Percentiles rank a stretch among this genome's conserved stretches.
phyloP scores from a whole-genome alignment of 306 rosid genomes.

The Cicer arietinum region DNA sequence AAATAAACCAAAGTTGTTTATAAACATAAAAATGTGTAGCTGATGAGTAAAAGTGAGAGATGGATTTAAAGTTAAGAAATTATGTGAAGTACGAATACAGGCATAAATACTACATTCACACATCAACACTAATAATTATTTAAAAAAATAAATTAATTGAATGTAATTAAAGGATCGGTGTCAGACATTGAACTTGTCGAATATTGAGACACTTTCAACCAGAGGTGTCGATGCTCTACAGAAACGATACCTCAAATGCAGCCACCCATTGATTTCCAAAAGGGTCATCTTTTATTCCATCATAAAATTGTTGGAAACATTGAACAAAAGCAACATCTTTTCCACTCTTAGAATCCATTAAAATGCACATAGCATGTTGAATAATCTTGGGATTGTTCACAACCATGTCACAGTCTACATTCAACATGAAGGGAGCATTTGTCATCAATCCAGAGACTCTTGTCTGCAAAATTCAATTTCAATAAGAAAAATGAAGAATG shows the following conservation, averaged over 20 bases:
- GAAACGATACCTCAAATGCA: slow-evolving; percentile 41
- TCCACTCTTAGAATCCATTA: slow-evolving; percentile 50
- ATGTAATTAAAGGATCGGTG: too few species aligned
- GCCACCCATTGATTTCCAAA: slow-evolving; percentile 56
- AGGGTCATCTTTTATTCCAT: slow-evolving; percentile 72
- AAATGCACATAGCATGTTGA: slow-evolving; percentile 63
- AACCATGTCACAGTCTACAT: slow-evolving; percentile 75
- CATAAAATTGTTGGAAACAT: slow-evolving; percentile 60
- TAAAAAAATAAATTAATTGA: too few species aligned
- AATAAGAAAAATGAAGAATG: background rate
- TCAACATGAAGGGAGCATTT: slow-evolving; percentile 72
- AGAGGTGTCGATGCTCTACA: too few species aligned
- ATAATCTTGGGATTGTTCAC: slow-evolving; percentile 59
- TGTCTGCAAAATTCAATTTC: slow-evolving; percentile 44
- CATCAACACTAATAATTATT: too few species aligned
- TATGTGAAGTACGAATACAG: too few species aligned
- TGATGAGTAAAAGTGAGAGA: background rate
- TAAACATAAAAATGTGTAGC: background rate
- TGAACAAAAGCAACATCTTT: slow-evolving; percentile 67
- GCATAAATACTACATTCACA: too few species aligned
- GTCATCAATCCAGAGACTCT: slow-evolving; percentile 78
- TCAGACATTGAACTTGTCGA: too few species aligned
- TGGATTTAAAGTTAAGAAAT: background rate
- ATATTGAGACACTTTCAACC: too few species aligned
- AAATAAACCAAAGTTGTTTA: slow-evolving; percentile 14